Evolutionary conservation across 192 early-diverging fungal species (phyloP).

Genomic region (Allomyces arbusculus): DNA sequence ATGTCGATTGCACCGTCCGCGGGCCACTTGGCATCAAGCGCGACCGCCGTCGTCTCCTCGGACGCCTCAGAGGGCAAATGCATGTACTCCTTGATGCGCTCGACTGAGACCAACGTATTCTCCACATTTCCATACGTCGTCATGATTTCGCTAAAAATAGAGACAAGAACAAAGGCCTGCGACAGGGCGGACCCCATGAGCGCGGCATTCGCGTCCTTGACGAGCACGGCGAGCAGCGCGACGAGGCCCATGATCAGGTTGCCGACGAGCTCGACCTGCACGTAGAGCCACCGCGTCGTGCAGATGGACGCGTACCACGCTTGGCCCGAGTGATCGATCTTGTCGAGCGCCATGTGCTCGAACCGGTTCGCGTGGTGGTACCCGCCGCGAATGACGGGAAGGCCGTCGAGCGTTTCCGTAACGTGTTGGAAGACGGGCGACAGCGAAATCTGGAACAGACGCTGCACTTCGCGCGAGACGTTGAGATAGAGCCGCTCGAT

Average conservation of each 20-base stretch:
- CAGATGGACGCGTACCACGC: conserved; percentile 4
- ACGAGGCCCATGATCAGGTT: conserved; percentile 25
- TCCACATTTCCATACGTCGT: conserved; percentile 65
- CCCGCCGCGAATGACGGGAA: neutral
- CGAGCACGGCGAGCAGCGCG: neutral
- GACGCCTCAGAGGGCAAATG: conserved; percentile 52
- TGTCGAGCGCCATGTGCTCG: neutral
- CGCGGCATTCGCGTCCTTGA: conserved; percentile 33
- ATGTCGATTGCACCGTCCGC: conserved; percentile 15
- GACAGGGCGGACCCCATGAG: conserved; percentile 67
- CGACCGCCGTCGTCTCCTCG: neutral
- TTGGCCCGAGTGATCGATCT: neutral
- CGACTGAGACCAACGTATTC: conserved; percentile 69
- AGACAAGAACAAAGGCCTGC: conserved; percentile 69
- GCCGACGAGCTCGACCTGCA: conserved; percentile 39
- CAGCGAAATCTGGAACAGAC: neutral
- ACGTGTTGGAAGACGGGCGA: neutral
- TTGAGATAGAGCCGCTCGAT: neutral
- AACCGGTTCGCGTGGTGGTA: neutral
- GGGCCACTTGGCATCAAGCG: conserved; percentile 14
- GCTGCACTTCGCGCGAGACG: neutral
- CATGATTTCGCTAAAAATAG: conserved; percentile 55
- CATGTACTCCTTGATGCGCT: conserved; percentile 70
- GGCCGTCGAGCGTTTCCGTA: neutral
- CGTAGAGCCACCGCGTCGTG: conserved; percentile 69